phyloP scores from a whole-genome alignment of 2,329 filamentous ascomycete species.

The Myriosclerotinia curreyana region DNA sequence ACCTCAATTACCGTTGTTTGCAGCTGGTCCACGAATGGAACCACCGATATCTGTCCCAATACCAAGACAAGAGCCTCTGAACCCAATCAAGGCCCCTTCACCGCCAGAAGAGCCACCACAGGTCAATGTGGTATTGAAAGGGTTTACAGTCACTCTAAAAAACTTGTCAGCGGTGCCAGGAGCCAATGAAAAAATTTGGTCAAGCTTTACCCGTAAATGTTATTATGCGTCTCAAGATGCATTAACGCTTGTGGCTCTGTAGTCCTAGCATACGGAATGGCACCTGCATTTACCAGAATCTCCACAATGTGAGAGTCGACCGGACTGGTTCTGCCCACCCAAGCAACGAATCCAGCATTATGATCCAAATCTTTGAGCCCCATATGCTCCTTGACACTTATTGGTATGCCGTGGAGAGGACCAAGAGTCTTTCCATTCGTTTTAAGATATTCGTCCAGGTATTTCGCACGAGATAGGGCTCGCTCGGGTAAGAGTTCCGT shows the following conservation, averaged over 20 bases:
- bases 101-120: constrained; percentile 55
- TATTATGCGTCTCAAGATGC: constrained; percentile 51
- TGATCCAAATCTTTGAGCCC: constrained; percentile 48
- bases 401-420: constrained; percentile 48
- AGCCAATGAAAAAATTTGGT: no score
- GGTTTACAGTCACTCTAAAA: constrained; percentile 51
- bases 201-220: constrained; percentile 44
- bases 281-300: constrained; percentile 47
- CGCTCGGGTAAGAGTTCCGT: constrained; percentile 43
- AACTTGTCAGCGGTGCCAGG: not conserved
- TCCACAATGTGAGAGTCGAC: constrained; percentile 50
- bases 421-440: constrained; percentile 38
- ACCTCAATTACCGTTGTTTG: constrained; percentile 43
- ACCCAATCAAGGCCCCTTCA: constrained; percentile 53
- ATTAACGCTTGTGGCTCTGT: constrained; percentile 54
- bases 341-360: constrained; percentile 50
- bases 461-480: constrained; percentile 38
- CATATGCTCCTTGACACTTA: constrained; percentile 53
- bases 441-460: constrained; percentile 40
- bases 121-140: constrained; percentile 50
- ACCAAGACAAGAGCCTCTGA: constrained; percentile 52
- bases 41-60: constrained; percentile 55
- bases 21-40: constrained; percentile 48
- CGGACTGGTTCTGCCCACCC: constrained; percentile 46
- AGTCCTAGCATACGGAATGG: constrained; percentile 51